Evolutionary conservation across 2,329 filamentous ascomycete species (phyloP).

Genomic region (Lachnellula hyalina): DNA sequence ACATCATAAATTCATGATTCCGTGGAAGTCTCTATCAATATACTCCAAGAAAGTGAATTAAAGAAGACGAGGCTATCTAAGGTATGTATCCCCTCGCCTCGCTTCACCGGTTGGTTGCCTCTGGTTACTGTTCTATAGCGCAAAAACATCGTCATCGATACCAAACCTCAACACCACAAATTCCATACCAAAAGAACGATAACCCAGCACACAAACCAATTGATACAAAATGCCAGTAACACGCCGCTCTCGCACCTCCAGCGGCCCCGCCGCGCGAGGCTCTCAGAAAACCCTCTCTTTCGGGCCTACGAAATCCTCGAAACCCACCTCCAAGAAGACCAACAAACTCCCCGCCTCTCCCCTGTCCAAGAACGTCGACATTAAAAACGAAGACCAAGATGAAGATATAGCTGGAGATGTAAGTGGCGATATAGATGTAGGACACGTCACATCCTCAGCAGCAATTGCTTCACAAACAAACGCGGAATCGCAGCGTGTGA

Average conservation of each 20-base stretch:
- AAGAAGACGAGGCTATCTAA: too few species aligned
- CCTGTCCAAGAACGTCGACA: slow-evolving; percentile 1
- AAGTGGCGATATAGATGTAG: slow-evolving; percentile 3
- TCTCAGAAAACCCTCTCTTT: slow-evolving; percentile 58
- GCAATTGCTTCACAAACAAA: slow-evolving; percentile 19
- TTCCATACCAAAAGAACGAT: neutral
- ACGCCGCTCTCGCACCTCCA: slow-evolving; percentile 35
- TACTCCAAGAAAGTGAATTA: too few species aligned
- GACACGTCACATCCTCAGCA: slow-evolving; percentile 13
- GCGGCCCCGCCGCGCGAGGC: slow-evolving; percentile 35
- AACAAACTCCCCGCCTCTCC: slow-evolving; percentile 5
- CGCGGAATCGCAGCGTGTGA: slow-evolving; percentile 18
- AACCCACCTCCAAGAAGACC: slow-evolving; percentile 37
- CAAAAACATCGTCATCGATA: neutral
- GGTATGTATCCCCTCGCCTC: neutral
- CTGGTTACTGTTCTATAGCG: neutral
- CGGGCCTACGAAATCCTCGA: slow-evolving; percentile 53
- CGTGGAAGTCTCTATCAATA: too few species aligned
- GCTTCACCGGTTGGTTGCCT: neutral
- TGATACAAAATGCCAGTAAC: slow-evolving; percentile 35
- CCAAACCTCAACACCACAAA: neutral
- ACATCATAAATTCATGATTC: too few species aligned
- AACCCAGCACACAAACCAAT: neutral
- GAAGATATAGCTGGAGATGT: slow-evolving; percentile 3
- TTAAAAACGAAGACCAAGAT: neutral